Evolutionary conservation across 1,139 yeast species (phyloP).

Genomic region (Kodamaea plutei): DNA sequence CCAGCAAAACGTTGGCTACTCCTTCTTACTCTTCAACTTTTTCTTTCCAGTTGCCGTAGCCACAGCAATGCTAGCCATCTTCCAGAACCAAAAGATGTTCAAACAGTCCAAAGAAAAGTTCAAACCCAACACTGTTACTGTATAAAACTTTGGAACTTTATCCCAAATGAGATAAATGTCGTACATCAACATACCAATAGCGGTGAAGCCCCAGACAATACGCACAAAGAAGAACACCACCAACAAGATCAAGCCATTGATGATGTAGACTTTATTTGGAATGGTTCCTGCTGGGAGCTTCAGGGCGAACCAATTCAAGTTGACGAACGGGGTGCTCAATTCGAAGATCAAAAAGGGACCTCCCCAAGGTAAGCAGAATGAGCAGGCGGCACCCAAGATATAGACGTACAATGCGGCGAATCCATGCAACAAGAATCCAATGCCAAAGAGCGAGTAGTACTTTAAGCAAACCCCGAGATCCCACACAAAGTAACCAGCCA

Average conservation of each 20-base stretch:
- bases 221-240: constrained; percentile 71
- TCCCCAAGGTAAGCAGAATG: constrained; percentile 66
- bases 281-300: constrained; percentile 61
- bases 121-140: constrained; percentile 51
- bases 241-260: constrained; percentile 71
- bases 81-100: constrained; percentile 75
- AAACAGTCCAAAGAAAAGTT: constrained; percentile 64
- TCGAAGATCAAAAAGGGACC: constrained; percentile 86
- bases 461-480: constrained; percentile 64
- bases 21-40: constrained; percentile 4
- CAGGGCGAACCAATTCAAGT: constrained; percentile 85
- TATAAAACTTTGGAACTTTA: constrained; percentile 23
- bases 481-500: constrained; percentile 91
- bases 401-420: constrained; percentile 77
- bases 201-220: constrained; percentile 85
- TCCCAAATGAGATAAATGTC: constrained; percentile 47
- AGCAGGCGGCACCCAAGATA: constrained; percentile 40
- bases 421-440: constrained; percentile 85
- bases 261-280: constrained; percentile 46
- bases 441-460: constrained; percentile 66
- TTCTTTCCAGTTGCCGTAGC: constrained; percentile 28
- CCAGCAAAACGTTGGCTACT: no score
- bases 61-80: constrained; percentile 73
- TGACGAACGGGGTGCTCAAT: constrained; percentile 88
- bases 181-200: constrained; percentile 48